phyloP scores from a whole-genome alignment of 2,329 filamentous ascomycete species.

The Pseudopyrenochaeta lycopersici region DNA sequence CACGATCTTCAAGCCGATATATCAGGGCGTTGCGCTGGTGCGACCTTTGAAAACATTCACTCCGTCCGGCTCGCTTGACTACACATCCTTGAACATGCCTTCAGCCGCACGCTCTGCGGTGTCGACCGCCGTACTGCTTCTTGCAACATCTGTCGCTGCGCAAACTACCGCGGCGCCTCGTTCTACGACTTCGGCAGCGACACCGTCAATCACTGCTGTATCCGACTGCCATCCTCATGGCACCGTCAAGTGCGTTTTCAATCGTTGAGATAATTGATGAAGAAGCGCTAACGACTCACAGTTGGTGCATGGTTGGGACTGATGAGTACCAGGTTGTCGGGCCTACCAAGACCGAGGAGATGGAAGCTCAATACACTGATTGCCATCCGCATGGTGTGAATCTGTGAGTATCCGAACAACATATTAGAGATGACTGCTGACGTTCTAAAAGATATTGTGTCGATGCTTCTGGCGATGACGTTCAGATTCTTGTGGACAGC shows the following conservation, averaged over 20 bases:
- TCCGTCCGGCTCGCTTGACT: conserved; percentile 1
- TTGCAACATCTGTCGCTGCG: conserved; percentile 21
- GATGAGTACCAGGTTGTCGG: conserved; percentile 57
- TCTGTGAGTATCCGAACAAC: conserved; percentile 56
- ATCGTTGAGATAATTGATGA: background rate
- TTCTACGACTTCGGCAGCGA: conserved; percentile 11
- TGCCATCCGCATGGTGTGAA: conserved; percentile 70
- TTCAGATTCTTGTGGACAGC: conserved; percentile 60
- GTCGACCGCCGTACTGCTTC: conserved; percentile 9
- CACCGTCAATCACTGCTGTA: conserved; percentile 54
- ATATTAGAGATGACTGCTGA: conserved; percentile 5
- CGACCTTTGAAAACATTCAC: conserved; percentile 5
- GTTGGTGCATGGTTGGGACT: conserved; percentile 56
- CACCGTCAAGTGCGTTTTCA: conserved; percentile 50
- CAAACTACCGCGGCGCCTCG: conserved; percentile 20
- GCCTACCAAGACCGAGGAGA: conserved; percentile 64
- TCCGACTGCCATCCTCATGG: conserved; percentile 64
- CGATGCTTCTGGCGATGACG: conserved; percentile 67
- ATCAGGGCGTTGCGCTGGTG: conserved; percentile 24
- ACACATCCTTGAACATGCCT: conserved; percentile 20
- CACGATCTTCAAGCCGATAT: conserved; percentile 16
- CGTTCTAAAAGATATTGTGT: conserved; percentile 65
- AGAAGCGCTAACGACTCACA: conserved; percentile 28
- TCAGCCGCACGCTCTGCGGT: conserved; percentile 4
- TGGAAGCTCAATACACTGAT: conserved; percentile 69